These are phyloP conservation scores for Debaryomycetaceae sp. DNA, from an alignment of 1,139 yeast species.

Conservation along the genomic window DNA sequence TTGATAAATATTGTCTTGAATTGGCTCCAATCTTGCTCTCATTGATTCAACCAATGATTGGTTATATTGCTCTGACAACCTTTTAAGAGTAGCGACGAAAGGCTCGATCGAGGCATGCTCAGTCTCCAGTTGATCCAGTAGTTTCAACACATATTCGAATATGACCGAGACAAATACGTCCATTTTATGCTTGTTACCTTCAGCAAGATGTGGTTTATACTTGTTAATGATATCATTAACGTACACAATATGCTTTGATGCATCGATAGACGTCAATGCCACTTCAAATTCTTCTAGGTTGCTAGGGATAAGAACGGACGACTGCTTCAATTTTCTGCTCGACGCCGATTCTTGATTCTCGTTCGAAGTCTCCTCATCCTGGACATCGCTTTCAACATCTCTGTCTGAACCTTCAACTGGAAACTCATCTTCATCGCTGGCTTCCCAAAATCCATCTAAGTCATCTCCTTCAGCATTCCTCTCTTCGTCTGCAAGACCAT, in stretches of 20 bases:
- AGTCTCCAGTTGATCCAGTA: slow-evolving; percentile 32
- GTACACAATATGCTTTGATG: slow-evolving; percentile 26
- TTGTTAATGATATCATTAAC: slow-evolving; percentile 55
- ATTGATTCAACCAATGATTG: slow-evolving; percentile 53
- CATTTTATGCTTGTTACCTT: slow-evolving; percentile 77
- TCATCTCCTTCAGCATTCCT: slow-evolving; percentile 67
- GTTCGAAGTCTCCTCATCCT: not conserved
- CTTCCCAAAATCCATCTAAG: slow-evolving; percentile 57
- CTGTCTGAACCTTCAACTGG: slow-evolving; percentile 22
- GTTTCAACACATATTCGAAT: slow-evolving; percentile 56
- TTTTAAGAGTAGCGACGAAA: slow-evolving; percentile 50
- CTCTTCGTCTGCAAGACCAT: slow-evolving; percentile 51
- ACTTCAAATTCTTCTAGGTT: slow-evolving; percentile 49
- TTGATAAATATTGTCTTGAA: slow-evolving; percentile 46
- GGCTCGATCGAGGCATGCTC: slow-evolving; percentile 27
- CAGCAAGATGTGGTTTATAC: slow-evolving; percentile 74
- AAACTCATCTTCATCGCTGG: slow-evolving; percentile 43
- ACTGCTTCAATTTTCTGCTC: slow-evolving; percentile 9
- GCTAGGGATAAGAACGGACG: slow-evolving; percentile 51
- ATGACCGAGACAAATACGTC: slow-evolving; percentile 63
- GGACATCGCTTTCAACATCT: slow-evolving; percentile 7
- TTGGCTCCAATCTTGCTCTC: slow-evolving; percentile 31
- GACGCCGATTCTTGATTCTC: not conserved
- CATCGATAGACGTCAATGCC: slow-evolving; percentile 30
- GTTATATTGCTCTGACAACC: slow-evolving; percentile 63